Conservation (phyloP, 2,329 filamentous ascomycete genomes). For the Verticillium tricorpus region DNA sequence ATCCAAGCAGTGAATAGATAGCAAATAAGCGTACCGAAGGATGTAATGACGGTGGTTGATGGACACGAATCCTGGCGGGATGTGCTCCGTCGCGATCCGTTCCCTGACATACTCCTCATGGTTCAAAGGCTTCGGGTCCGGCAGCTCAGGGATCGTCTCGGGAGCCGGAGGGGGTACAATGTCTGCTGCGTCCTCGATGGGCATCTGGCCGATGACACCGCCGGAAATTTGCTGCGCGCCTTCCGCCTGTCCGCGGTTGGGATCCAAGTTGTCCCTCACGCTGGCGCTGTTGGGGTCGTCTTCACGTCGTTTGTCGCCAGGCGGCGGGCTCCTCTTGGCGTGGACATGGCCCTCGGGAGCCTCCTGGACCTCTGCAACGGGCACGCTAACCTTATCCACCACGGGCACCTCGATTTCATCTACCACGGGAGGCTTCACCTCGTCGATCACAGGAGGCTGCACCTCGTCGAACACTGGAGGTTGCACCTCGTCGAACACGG, state of each 20-base stretch:
- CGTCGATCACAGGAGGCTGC: background rate
- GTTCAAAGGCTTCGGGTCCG: slow-evolving; percentile 38
- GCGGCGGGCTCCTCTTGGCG: slow-evolving; percentile 9
- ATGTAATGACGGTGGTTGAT: slow-evolving; percentile 50
- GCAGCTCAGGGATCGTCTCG: slow-evolving; percentile 14
- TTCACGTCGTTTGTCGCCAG: slow-evolving; percentile 5
- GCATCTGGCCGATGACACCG: slow-evolving; percentile 18
- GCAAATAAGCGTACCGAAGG: slow-evolving; percentile 48
- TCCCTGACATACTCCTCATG: slow-evolving; percentile 50
- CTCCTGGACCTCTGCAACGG: slow-evolving; percentile 8
- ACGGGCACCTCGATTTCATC: background rate
- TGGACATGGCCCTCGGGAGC: slow-evolving; percentile 6
- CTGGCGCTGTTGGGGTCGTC: background rate
- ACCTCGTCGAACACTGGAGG: background rate
- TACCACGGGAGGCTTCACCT: background rate
- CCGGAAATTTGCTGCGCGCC: slow-evolving; percentile 11
- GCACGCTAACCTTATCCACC: background rate
- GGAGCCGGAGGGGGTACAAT: slow-evolving; percentile 7
- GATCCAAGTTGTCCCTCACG: slow-evolving; percentile 16
- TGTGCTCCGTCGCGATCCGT: slow-evolving; percentile 35
- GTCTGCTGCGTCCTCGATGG: slow-evolving; percentile 17
- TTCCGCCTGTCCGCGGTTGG: slow-evolving; percentile 11
- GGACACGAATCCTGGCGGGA: slow-evolving; percentile 47
- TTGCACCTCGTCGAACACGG: background rate
- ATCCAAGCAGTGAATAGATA: slow-evolving; percentile 11